Conservation (phyloP, 257 asterid genomes). For the Ballota nigra region DNA sequence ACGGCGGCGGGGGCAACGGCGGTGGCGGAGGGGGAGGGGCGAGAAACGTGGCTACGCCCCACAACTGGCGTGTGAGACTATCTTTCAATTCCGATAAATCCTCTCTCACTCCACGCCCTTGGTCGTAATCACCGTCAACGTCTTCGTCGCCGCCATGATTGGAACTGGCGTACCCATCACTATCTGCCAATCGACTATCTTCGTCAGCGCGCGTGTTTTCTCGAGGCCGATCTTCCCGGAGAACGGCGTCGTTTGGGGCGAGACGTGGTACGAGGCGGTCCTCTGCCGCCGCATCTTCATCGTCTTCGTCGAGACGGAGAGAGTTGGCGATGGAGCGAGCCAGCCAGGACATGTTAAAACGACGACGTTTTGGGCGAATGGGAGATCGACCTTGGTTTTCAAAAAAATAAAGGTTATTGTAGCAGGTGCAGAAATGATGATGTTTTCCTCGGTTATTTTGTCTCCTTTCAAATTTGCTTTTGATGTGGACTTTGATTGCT, state of each 20-base stretch:
- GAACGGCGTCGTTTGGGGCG: slow-evolving; percentile 10
- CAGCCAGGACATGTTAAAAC: slow-evolving; percentile 76
- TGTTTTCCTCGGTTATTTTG: slow-evolving; percentile 18
- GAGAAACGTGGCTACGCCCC: slow-evolving; percentile 97
- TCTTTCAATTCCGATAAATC: slow-evolving; percentile 86
- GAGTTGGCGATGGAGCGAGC: slow-evolving; percentile 83
- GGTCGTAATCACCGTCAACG: slow-evolving; percentile 25
- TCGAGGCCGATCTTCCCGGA: slow-evolving; percentile 22
- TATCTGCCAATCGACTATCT: slow-evolving; percentile 29
- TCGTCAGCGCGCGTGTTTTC: slow-evolving; percentile 19
- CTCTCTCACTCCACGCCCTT: slow-evolving; percentile 77
- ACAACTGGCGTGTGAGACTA: slow-evolving; percentile 70
- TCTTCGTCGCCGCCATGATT: slow-evolving; percentile 23
- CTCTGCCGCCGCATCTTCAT: slow-evolving; percentile 15
- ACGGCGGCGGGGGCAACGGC: slow-evolving; percentile 41
- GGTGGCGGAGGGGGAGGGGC: slow-evolving; percentile 87
- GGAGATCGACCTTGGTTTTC: slow-evolving; percentile 26
- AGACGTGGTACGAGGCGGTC: slow-evolving; percentile 27
- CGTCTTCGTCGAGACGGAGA: slow-evolving; percentile 69
- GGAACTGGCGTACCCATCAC: slow-evolving; percentile 12
- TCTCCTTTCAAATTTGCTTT: neutral
- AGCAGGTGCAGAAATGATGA: slow-evolving; percentile 23
- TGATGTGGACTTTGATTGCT: slow-evolving; percentile 28
- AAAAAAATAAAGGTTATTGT: neutral
- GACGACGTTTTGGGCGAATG: slow-evolving; percentile 33